Evolutionary conservation across 345 rosid genomes (phyloP).

Genomic region (Eucalyptus polyanthemos): DNA sequence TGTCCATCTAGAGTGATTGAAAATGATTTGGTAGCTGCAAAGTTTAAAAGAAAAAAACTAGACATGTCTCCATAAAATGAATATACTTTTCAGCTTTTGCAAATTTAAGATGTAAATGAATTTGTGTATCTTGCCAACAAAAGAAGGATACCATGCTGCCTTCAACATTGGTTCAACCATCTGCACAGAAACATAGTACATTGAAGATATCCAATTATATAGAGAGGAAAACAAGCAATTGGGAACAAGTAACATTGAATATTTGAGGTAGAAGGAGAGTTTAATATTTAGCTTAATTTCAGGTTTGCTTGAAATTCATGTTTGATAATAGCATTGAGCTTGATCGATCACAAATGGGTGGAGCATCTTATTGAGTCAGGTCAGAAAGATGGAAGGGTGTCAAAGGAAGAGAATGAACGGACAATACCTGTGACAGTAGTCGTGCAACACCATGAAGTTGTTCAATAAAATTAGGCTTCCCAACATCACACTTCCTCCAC

Average conservation of each 20-base stretch:
- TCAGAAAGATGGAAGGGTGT: background rate
- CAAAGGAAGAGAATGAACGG: background rate
- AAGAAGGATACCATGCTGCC: constrained; percentile 69
- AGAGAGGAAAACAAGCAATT: background rate
- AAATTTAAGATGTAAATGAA: background rate
- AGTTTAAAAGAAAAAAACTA: background rate
- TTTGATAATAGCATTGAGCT: background rate
- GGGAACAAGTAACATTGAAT: background rate
- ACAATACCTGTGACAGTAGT: constrained; percentile 60
- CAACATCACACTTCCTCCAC: constrained; percentile 41
- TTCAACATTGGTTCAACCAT: constrained; percentile 84
- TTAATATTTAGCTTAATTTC: background rate
- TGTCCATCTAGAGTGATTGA: background rate
- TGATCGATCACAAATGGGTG: background rate
- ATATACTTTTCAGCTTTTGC: background rate
- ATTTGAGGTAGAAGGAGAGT: background rate
- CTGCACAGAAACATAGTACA: constrained; percentile 23
- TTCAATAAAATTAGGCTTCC: constrained; percentile 65
- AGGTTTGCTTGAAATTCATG: background rate
- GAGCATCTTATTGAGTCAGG: background rate
- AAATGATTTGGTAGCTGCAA: background rate
- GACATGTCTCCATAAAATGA: background rate
- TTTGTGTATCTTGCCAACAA: background rate
- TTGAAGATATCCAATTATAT: background rate
- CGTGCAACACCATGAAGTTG: constrained; percentile 66